Base-by-base conservation (phyloP, 331 rosid species). In the Rosa hybrid region DNA sequence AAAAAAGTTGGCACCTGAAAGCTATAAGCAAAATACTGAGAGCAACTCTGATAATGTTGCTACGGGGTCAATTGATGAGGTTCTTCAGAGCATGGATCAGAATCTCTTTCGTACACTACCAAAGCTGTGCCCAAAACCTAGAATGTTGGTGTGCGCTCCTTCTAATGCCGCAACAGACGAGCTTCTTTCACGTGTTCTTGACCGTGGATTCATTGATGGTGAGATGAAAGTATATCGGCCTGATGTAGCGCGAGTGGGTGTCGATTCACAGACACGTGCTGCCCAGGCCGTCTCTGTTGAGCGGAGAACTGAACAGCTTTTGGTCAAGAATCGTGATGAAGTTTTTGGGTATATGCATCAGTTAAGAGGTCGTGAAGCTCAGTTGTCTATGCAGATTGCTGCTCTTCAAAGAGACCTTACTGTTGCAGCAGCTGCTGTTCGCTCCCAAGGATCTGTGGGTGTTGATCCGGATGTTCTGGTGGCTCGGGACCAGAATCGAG, bases 281-380 rank as follows among this genome's bases (percentile, higher is more conserved):
- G 99, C 99, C 69, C 99, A 96, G 84, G 98, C 99, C 53, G 99
- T 96, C 80, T 96, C 99, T 74, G 99, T 96, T n/a, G 99, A 96
- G 83, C 97, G 98, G 68, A 92, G 99, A 86, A 96, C 99, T 78
- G 99, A 96, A 77, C 98, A 93, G 84, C 99, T 96, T 81, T 84
- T 96, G 80, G 83, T 83, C 41, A 96, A 96, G 86, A 92, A 84
- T 76, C 90, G 97, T 71, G 99, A 96, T n/a, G 99, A 93, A 83
- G 62, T 96, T 72, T 25, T 75, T 27, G 96, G 97, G 81, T 96
- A 97, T 97, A 93, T 93, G 97, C 98, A 96, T 77, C 98, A 96
- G 84, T 86, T 96, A 72, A 89, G 85, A 82, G 81, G 27, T 74
- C 99, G 95, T 4, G 99, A 96, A 84, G 88, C 90, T 39, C 98